These are phyloP conservation scores for Tuber indicum DNA, from an alignment of 495 filamentous ascomycete genomes.

Conservation along the genomic window DNA sequence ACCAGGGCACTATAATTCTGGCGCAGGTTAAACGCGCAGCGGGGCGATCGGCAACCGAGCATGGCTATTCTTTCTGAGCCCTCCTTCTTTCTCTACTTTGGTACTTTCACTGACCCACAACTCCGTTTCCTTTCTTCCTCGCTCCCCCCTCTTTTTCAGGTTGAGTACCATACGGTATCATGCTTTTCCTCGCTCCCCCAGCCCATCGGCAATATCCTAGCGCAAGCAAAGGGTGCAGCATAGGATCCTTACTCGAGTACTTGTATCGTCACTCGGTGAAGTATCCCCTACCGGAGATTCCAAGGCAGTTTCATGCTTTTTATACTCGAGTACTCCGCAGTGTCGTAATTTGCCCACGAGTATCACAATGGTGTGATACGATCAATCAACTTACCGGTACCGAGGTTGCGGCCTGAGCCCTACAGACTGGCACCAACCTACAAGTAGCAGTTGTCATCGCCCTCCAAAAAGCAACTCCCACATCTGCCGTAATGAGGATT, in stretches of 20 bases:
- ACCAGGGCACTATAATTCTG: neutral
- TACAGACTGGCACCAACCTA: neutral
- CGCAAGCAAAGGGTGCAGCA: neutral
- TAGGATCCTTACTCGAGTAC: neutral
- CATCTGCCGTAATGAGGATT: slow-evolving; percentile 1
- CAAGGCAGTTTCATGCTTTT: neutral
- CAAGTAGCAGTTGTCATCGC: neutral
- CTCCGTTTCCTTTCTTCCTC: neutral
- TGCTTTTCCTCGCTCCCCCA: neutral
- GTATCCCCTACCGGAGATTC: neutral
- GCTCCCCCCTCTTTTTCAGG: neutral
- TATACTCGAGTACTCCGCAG: neutral
- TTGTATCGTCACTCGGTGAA: neutral
- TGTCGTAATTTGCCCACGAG: neutral
- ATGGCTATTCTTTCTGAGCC: neutral
- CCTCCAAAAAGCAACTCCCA: neutral
- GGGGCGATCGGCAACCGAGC: neutral
- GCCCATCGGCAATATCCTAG: neutral
- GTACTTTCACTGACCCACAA: neutral
- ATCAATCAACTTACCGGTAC: no score
- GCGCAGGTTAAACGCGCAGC: neutral
- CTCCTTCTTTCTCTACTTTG: neutral
- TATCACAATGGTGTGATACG: neutral
- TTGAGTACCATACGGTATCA: neutral
- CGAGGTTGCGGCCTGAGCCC: neutral